These are phyloP conservation scores for Corymbia maculata DNA, from an alignment of 345 rosid genomes.

Conservation along the genomic window DNA sequence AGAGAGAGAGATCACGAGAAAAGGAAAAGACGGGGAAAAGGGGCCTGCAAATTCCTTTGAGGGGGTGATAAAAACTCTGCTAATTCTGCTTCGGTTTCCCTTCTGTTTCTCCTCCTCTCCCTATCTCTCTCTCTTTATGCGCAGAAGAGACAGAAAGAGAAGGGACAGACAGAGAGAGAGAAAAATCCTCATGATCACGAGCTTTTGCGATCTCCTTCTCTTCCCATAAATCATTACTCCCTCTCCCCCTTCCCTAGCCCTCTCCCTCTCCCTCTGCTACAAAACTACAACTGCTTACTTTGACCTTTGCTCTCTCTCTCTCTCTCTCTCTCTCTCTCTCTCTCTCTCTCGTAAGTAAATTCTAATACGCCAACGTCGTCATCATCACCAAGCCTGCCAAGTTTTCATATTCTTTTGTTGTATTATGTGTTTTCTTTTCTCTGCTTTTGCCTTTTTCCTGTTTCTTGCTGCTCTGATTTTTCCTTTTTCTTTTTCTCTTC, in stretches of 20 bases:
- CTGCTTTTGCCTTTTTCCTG: background rate
- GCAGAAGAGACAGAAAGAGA: background rate
- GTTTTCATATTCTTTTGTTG: background rate
- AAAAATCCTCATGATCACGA: conserved; percentile 25
- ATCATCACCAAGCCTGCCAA: conserved; percentile 10
- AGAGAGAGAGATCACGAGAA: conserved; percentile 27
- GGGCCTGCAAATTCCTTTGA: conserved; percentile 34
- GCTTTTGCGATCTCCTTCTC: conserved; percentile 21
- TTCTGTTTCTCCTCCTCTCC: background rate
- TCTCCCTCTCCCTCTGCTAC: background rate
- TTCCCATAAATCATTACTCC: conserved; percentile 27
- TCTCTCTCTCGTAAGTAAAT: background rate
- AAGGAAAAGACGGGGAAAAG: conserved; percentile 24
- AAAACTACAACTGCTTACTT: conserved; percentile 50
- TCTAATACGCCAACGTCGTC: conserved; percentile 29
- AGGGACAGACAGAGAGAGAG: background rate
- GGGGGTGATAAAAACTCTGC: conserved; percentile 20
- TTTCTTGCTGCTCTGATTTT: background rate
- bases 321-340: background rate
- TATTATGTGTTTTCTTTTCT: background rate
- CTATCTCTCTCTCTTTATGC: background rate
- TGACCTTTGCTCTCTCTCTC: conserved; percentile 46
- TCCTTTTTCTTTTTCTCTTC: background rate
- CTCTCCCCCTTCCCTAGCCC: background rate
- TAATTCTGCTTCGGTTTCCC: background rate